Evolutionary conservation across 192 early-diverging fungal genomes (phyloP).

Genomic region (Linnemannia zychae): DNA sequence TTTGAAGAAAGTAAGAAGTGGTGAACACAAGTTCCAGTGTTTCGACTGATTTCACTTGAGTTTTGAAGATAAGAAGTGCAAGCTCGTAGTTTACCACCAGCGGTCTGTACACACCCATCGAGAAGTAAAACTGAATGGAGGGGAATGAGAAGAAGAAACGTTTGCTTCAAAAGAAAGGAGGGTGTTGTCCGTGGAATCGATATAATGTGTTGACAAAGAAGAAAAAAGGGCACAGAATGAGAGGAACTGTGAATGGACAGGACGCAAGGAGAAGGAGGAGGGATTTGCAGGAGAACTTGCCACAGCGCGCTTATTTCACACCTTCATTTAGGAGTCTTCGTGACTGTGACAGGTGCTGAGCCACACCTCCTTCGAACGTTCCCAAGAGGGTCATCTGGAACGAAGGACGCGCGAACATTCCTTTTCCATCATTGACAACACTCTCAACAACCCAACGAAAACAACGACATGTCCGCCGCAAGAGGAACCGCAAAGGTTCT

Average conservation of each 20-base stretch:
- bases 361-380: background rate
- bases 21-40: background rate
- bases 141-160: background rate
- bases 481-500: slow-evolving; percentile 75
- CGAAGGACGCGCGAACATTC: background rate
- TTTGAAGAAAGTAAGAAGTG: background rate
- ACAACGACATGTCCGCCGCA: slow-evolving; percentile 29
- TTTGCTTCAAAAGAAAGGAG: background rate
- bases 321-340: no score
- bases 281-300: slow-evolving; percentile 3
- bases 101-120: slow-evolving; percentile 40
- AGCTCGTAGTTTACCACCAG: slow-evolving; percentile 25
- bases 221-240: background rate
- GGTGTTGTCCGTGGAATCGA: background rate
- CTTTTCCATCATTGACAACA: background rate
- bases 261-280: background rate
- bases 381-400: background rate
- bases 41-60: background rate
- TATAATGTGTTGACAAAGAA: background rate
- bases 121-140: background rate
- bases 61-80: background rate
- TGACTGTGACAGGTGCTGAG: slow-evolving; percentile 15
- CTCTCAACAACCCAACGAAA: background rate
- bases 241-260: background rate
- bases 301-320: no score